These are phyloP conservation scores for Xylariaceae sp. DNA, from an alignment of 2,329 filamentous ascomycete species.

Conservation along the genomic window DNA sequence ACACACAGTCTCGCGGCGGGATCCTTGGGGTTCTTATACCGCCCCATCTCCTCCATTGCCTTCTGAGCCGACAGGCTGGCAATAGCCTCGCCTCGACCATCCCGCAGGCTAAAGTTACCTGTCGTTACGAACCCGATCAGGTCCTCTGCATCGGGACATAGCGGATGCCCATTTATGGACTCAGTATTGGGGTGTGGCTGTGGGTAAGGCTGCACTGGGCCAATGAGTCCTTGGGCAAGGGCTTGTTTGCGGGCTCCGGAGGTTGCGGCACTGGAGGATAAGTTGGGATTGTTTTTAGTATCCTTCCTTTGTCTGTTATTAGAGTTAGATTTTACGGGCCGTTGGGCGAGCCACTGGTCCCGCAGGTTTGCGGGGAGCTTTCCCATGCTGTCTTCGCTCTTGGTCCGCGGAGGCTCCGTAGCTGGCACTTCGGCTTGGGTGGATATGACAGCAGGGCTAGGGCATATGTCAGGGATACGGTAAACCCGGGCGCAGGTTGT, in stretches of 20 bases:
- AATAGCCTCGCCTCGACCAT: conserved; percentile 77
- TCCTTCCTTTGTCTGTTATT: conserved; percentile 27
- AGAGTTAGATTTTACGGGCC: conserved; percentile 30
- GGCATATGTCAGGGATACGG: conserved; percentile 73
- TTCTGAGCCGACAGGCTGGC: conserved; percentile 70
- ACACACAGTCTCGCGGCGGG: conserved; percentile 70
- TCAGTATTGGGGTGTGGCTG: conserved; percentile 44
- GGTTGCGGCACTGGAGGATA: not conserved
- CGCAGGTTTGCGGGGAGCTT: conserved; percentile 59
- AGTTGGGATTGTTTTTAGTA: too few relatives aligned
- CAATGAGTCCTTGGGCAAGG: conserved; percentile 55
- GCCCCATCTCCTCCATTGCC: conserved; percentile 52
- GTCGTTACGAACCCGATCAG: conserved; percentile 90
- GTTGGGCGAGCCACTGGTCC: conserved; percentile 72
- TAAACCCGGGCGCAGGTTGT: conserved; percentile 81
- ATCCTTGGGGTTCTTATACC: conserved; percentile 36
- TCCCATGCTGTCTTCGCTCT: conserved; percentile 1
- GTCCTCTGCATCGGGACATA: conserved; percentile 75
- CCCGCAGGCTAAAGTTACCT: conserved; percentile 79
- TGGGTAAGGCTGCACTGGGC: conserved; percentile 43
- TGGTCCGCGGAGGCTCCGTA: conserved; percentile 44
- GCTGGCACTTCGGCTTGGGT: conserved; percentile 53
- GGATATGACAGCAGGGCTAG: conserved; percentile 12
- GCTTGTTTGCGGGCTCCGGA: conserved; percentile 50
- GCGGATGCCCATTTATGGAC: conserved; percentile 60